These are phyloP conservation scores for Corylus heterophylla DNA, from an alignment of 306 rosid genomes.

Conservation along the genomic window DNA sequence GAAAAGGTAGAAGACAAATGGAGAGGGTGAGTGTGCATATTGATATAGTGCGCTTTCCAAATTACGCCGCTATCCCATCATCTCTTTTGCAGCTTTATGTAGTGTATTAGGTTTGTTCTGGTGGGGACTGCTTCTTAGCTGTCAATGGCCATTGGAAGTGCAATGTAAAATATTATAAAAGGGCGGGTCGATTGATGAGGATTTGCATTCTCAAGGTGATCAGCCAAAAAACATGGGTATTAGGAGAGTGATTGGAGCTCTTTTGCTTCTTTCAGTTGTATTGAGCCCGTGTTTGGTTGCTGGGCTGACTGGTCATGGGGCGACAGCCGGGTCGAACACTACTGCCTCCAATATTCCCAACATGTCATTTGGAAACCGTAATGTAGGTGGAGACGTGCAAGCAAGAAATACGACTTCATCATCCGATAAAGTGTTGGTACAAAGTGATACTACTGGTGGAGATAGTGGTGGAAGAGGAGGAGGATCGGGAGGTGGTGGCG, in stretches of 20 bases:
- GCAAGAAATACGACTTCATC: constrained; percentile 19
- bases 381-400: background rate
- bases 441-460: constrained; percentile 13
- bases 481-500: background rate
- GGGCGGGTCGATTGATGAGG: background rate
- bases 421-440: constrained; percentile 2
- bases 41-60: background rate
- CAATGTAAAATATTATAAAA: constrained; percentile 25
- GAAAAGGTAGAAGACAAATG: no score
- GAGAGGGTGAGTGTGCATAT: background rate
- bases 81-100: constrained; percentile 28
- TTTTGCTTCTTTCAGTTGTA: constrained; percentile 24
- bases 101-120: constrained; percentile 9
- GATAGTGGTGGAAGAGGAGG: background rate
- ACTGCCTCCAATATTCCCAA: background rate
- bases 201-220: constrained; percentile 8
- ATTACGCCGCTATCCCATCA: constrained; percentile 1
- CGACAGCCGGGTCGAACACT: background rate
- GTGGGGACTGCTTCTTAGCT: constrained; percentile 20
- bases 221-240: constrained; percentile 17
- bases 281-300: constrained; percentile 22
- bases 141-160: background rate
- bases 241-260: constrained; percentile 4
- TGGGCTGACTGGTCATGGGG: constrained; percentile 16
- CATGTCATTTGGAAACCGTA: background rate